These are phyloP conservation scores for Yarrowia divulgata DNA, from an alignment of 805 yeast species.

Conservation along the genomic window DNA sequence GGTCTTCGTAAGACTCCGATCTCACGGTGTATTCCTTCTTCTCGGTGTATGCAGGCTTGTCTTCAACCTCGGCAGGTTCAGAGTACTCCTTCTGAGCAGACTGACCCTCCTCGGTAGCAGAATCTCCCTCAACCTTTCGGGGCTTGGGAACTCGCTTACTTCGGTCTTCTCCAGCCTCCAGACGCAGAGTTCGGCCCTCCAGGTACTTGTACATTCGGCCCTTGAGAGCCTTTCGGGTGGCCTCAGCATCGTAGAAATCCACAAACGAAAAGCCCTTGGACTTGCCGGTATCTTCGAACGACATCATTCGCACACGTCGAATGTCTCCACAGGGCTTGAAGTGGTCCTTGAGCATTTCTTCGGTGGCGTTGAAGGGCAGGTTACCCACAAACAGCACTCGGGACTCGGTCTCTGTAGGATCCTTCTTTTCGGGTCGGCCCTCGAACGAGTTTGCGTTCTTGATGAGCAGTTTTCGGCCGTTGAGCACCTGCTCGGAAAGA, in stretches of 20 bases:
- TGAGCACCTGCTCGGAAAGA: slow-evolving; percentile 73
- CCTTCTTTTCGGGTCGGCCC: slow-evolving; percentile 88
- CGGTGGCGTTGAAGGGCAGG: slow-evolving; percentile 88
- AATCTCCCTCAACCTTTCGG: slow-evolving; percentile 9
- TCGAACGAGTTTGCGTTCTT: slow-evolving; percentile 81
- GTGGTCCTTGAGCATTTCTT: slow-evolving; percentile 76
- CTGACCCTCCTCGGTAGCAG: background rate
- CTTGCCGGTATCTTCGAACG: slow-evolving; percentile 95
- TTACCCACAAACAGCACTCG: slow-evolving; percentile 92
- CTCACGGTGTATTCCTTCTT: background rate
- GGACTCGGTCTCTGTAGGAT: slow-evolving; percentile 62
- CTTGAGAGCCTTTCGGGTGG: slow-evolving; percentile 82
- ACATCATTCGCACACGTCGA: slow-evolving; percentile 86
- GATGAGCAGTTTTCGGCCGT: slow-evolving; percentile 85
- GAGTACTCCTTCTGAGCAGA: slow-evolving; percentile 7
- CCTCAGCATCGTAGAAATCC: slow-evolving; percentile 80
- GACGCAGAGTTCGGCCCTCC: slow-evolving; percentile 75
- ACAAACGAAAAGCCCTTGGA: slow-evolving; percentile 96
- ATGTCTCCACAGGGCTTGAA: slow-evolving; percentile 94
- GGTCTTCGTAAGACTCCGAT: slow-evolving; percentile 7
- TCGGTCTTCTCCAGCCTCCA: slow-evolving; percentile 96
- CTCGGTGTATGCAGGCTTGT: slow-evolving; percentile 11
- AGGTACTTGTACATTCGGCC: slow-evolving; percentile 71
- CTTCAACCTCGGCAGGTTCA: slow-evolving; percentile 14
- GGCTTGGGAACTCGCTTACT: slow-evolving; percentile 60